Percentiles rank a stretch among this genome's conserved stretches.
Conservation (phyloP, 1,284 basidiomycete genomes). For the Lentinus polychrous region DNA sequence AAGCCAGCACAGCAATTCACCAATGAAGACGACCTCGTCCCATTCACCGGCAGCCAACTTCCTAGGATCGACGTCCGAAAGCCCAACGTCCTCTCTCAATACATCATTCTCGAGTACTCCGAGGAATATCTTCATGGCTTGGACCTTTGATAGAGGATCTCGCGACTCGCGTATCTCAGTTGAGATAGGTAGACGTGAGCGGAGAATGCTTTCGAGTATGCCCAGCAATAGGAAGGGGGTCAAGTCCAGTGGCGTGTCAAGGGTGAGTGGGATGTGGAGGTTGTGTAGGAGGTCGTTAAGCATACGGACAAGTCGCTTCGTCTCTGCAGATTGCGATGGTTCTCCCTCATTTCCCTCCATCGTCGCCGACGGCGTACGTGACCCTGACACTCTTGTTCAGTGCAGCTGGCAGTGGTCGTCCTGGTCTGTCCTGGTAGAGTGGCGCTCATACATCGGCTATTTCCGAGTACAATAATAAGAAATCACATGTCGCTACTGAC, state of each 20-base stretch:
- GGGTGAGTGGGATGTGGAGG: constrained; percentile 44
- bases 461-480: too few relatives aligned
- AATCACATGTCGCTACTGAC: too few relatives aligned
- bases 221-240: constrained; percentile 63
- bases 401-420: too few relatives aligned
- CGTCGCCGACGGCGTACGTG: too few relatives aligned
- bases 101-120: constrained; percentile 69
- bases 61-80: constrained; percentile 56
- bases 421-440: too few relatives aligned
- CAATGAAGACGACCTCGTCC: constrained; percentile 59
- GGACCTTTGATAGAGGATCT: constrained; percentile 32
- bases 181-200: constrained; percentile 40
- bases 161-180: constrained; percentile 32
- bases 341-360: not conserved
- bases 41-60: constrained; percentile 52
- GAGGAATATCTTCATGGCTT: constrained; percentile 72
- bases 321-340: not conserved
- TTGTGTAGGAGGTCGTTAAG: constrained; percentile 43
- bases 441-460: too few relatives aligned
- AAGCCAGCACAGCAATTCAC: constrained; percentile 59
- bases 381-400: too few relatives aligned
- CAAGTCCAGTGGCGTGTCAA: constrained; percentile 59
- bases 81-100: constrained; percentile 48
- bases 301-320: constrained; percentile 17
- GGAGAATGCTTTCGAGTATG: constrained; percentile 54